Conservation (phyloP, 129 eudicot genomes). For the Chrysanthemum lavandulifolium region DNA sequence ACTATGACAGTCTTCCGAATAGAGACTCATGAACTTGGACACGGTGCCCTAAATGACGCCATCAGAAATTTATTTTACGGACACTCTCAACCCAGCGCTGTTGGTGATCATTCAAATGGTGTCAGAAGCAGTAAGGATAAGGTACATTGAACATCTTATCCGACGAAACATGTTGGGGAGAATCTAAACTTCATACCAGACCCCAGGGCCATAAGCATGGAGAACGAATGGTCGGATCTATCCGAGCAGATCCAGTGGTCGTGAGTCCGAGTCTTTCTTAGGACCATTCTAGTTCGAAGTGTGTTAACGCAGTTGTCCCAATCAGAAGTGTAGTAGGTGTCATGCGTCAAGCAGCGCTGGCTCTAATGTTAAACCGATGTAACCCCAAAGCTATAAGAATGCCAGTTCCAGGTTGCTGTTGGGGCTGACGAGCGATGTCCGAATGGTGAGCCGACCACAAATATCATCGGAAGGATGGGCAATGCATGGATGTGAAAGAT, state of each 20-base stretch:
- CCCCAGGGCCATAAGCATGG: not conserved
- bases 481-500: too few relatives aligned
- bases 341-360: not conserved
- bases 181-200: slow-evolving; percentile 8
- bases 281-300: not conserved
- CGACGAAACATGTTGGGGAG: not conserved
- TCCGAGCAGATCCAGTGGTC: not conserved
- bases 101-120: too few relatives aligned
- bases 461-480: too few relatives aligned
- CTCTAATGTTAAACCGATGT: not conserved
- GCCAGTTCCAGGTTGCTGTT: not conserved
- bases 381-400: slow-evolving; percentile 9
- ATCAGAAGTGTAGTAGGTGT: not conserved
- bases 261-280: slow-evolving; percentile 1
- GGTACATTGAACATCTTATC: too few relatives aligned
- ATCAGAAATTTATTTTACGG: too few relatives aligned
- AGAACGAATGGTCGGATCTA: not conserved
- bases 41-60: too few relatives aligned
- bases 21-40: not conserved
- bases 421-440: too few relatives aligned
- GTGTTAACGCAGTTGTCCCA: not conserved
- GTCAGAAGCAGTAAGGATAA: too few relatives aligned
- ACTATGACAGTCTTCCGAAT: not conserved
- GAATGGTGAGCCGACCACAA: too few relatives aligned
- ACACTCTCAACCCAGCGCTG: too few relatives aligned